These are phyloP conservation scores for Spinacia oleracea DNA, from an alignment of 179 eudicot genomes.

Conservation along the genomic window DNA sequence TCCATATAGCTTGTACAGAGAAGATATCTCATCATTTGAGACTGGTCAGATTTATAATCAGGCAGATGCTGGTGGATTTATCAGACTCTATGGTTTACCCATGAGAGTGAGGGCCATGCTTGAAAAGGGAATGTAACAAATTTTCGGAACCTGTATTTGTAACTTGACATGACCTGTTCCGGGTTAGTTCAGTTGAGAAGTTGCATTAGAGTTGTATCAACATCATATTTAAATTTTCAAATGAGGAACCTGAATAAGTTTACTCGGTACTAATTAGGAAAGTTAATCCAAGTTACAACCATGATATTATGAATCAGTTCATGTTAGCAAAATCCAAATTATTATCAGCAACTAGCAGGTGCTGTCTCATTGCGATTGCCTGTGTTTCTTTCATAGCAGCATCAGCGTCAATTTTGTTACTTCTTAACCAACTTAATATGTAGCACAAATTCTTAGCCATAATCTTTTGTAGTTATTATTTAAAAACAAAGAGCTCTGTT, in stretches of 20 bases:
- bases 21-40: slow-evolving; percentile 89
- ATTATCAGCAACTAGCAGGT: too few relatives aligned
- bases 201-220: slow-evolving; percentile 2
- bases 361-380: too few relatives aligned
- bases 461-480: background rate
- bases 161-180: background rate
- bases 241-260: background rate
- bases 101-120: slow-evolving; percentile 91
- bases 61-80: slow-evolving; percentile 96
- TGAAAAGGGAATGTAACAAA: slow-evolving; percentile 48
- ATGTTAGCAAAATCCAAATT: too few relatives aligned
- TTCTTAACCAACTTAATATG: background rate
- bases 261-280: too few relatives aligned
- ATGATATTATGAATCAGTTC: too few relatives aligned
- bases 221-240: background rate
- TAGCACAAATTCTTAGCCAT: background rate
- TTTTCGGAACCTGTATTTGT: background rate
- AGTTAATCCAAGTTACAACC: too few relatives aligned
- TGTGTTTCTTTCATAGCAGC: too few relatives aligned
- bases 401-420: background rate
- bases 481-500: background rate
- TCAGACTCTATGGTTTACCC: slow-evolving; percentile 79
- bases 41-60: slow-evolving; percentile 76
- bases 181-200: background rate
- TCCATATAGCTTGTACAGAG: slow-evolving; percentile 79